These are phyloP conservation scores for Stropharia rugosoannulata DNA, from an alignment of 768 basidiomycete genomes.

Conservation along the genomic window DNA sequence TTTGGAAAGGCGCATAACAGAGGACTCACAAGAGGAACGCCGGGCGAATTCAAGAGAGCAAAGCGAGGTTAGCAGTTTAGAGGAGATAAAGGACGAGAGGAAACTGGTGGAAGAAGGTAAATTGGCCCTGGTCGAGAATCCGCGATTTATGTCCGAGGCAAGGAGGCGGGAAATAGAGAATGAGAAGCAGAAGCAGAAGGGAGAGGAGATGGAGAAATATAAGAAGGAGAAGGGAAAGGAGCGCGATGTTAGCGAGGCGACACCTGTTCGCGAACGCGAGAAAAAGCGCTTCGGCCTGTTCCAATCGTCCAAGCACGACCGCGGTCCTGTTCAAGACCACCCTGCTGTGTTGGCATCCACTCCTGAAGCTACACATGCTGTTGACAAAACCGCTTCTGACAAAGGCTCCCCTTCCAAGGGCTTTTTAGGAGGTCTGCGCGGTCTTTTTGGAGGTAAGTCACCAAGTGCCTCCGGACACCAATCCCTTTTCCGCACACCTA, in stretches of 20 bases:
- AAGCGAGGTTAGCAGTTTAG: slow-evolving; percentile 16
- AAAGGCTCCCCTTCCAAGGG: slow-evolving; percentile 2
- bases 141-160: slow-evolving; percentile 37
- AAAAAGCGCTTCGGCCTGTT: slow-evolving; percentile 16
- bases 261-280: neutral
- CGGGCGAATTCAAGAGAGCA: neutral
- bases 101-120: slow-evolving; percentile 25
- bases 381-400: neutral
- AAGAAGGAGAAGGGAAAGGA: slow-evolving; percentile 5
- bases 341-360: too few species aligned
- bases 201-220: slow-evolving; percentile 1
- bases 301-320: slow-evolving; percentile 1
- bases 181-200: slow-evolving; percentile 3
- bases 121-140: slow-evolving; percentile 56
- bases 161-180: slow-evolving; percentile 16
- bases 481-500: neutral
- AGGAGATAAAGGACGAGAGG: slow-evolving; percentile 35
- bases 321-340: neutral
- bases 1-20: slow-evolving; percentile 22
- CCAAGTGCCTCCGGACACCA: neutral
- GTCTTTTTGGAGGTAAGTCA: neutral
- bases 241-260: neutral
- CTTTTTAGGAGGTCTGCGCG: slow-evolving; percentile 3
- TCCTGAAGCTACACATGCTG: neutral
- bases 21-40: slow-evolving; percentile 15